Percentiles rank a stretch among this genome's conserved stretches.
Conservation (phyloP, 2,329 filamentous ascomycete species). For the Claviceps arundinis region DNA sequence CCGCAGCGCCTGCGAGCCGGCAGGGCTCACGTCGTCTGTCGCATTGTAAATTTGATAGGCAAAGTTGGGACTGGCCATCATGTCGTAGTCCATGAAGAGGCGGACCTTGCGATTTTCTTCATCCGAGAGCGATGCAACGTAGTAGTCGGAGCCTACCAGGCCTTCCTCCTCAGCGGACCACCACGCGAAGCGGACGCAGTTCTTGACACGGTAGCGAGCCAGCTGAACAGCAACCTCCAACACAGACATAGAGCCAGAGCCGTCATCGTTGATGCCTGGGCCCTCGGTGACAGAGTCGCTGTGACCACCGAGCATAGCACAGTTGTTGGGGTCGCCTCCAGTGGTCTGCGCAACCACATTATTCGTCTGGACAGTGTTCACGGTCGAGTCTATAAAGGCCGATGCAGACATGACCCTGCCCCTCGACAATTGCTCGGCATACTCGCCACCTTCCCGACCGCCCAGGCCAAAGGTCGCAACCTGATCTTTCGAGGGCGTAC, state of each 20-base stretch:
- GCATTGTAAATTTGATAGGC: conserved; percentile 59
- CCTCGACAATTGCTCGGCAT: conserved; percentile 39
- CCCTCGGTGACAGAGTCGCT: conserved; percentile 49
- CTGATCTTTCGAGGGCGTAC: conserved; percentile 42
- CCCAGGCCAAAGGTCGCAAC: conserved; percentile 57
- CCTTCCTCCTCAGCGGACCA: conserved; percentile 57
- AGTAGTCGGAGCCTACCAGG: conserved; percentile 49
- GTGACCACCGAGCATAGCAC: conserved; percentile 52
- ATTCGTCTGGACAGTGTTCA: conserved; percentile 38
- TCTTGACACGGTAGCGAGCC: conserved; percentile 43
- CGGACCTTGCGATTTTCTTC: conserved; percentile 51
- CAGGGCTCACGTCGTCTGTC: conserved; percentile 56
- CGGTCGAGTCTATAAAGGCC: conserved; percentile 45
- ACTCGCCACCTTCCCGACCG: conserved; percentile 41
- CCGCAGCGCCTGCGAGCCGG: conserved; percentile 56
- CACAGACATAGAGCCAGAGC: conserved; percentile 49
- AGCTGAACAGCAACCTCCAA: conserved; percentile 50
- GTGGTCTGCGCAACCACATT: conserved; percentile 52
- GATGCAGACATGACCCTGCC: conserved; percentile 38
- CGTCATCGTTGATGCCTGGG: conserved; percentile 68
- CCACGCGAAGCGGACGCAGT: conserved; percentile 55
- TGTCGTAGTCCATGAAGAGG: conserved; percentile 58
- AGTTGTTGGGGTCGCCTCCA: conserved; percentile 46
- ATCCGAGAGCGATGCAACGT: conserved; percentile 38
- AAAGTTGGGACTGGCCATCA: conserved; percentile 54